Base-by-base conservation (phyloP, 768 basidiomycete genomes). In the Phlegmacium glaucopus region DNA sequence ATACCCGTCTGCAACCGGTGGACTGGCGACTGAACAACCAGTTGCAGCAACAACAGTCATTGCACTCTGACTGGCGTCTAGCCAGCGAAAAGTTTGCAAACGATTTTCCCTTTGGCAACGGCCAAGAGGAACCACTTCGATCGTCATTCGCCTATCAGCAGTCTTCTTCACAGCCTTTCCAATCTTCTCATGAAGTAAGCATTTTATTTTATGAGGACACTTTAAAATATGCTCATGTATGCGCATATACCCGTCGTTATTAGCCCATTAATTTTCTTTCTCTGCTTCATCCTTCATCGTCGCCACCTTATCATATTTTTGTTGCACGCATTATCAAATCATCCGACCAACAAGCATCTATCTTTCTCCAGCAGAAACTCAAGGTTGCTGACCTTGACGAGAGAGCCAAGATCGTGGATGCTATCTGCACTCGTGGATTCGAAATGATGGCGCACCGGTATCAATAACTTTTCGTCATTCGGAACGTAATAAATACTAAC, bases 401-500 rank as follows among this genome's bases (percentile, higher is more conserved):
- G 61, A 75, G 90, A 2, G 78, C 76, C 5, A 90, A 89, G 65
- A 92, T 93, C 38, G 84, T 93, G 12, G 88, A 91, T 57, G 90
- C 90, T 39, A 92, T 92, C 47, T 90, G 88, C 50, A 75, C 81
- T 34, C 78, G 83, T 10, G 90, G 90, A 1, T 89, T 87, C 52
- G 90, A 93, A 62, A 92, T 92, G 90, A 93, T 93, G 90, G 90
- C 88, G 48, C 85, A 90, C 62, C 75, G 88, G 86, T 86, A 60
- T 30, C 66, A 54, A 13, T 40, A 42, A 29, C 11, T 34, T 38
- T n/a, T 30, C 6, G 13, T 15, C 15, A 52, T 43, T 22, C 22
- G 22, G 22, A 5, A 22, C 22, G 5, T 22, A 29, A 4, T 39
- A 50, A 42, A 52, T 37, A 13, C 48, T 41, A 32, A 32, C 29